A percentile compares a stretch with the other conserved stretches of the same genome.
These are phyloP conservation scores for Rubia yunnanensis DNA, from an alignment of 257 asterid genomes.

Conservation along the genomic window DNA sequence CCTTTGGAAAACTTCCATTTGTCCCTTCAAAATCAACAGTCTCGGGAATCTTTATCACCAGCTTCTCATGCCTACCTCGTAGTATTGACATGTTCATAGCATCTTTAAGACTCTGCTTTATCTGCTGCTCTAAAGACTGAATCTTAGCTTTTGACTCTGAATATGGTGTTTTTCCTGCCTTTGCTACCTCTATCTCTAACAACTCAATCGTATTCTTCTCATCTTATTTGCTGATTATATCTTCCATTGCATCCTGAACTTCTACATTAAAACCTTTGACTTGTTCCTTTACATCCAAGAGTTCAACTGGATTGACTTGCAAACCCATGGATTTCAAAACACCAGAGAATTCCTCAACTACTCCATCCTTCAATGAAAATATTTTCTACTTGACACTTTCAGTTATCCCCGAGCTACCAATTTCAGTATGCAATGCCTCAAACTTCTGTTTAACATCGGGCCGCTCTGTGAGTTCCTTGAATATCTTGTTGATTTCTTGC, in stretches of 20 bases:
- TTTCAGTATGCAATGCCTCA: slow-evolving; percentile 49
- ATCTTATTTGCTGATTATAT: slow-evolving; percentile 40
- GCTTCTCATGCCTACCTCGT: slow-evolving; percentile 48
- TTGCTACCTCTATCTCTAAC: slow-evolving; percentile 44
- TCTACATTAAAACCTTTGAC: slow-evolving; percentile 39
- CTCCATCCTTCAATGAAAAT: slow-evolving; percentile 37
- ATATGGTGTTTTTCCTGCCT: slow-evolving; percentile 43
- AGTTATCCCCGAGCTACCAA: slow-evolving; percentile 36
- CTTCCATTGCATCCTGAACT: slow-evolving; percentile 35
- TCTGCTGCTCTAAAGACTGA: slow-evolving; percentile 43
- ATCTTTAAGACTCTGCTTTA: slow-evolving; percentile 45
- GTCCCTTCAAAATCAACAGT: slow-evolving; percentile 31
- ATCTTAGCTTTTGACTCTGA: slow-evolving; percentile 44
- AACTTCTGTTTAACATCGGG: slow-evolving; percentile 51
- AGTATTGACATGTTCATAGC: slow-evolving; percentile 39
- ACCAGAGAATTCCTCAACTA: slow-evolving; percentile 37
- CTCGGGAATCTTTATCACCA: slow-evolving; percentile 40
- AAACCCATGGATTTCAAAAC: slow-evolving; percentile 45
- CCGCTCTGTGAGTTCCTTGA: slow-evolving; percentile 34
- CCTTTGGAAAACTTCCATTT: slow-evolving; percentile 35
- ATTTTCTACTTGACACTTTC: slow-evolving; percentile 53
- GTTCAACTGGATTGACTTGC: slow-evolving; percentile 25
- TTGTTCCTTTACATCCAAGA: slow-evolving; percentile 27
- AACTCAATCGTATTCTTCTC: slow-evolving; percentile 58
- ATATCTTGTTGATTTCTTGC: slow-evolving; percentile 43